These are phyloP conservation scores for Begonia masoniana DNA, from an alignment of 306 rosid species.

Conservation along the genomic window DNA sequence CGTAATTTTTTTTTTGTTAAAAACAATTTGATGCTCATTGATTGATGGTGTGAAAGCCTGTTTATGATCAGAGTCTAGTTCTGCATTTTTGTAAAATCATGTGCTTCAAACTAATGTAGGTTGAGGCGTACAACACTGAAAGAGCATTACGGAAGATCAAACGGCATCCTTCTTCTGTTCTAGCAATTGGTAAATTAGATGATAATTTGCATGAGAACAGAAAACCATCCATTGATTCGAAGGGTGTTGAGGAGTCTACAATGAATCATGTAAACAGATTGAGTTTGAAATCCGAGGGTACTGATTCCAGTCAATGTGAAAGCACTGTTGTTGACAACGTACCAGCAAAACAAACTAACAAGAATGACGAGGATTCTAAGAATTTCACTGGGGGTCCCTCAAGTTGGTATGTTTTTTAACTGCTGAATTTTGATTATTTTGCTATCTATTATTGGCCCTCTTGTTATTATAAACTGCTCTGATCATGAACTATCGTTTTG, in stretches of 20 bases:
- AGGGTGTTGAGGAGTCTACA: constrained; percentile 12
- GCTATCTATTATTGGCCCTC: constrained; percentile 4
- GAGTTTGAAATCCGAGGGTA: constrained; percentile 25
- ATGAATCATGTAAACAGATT: constrained; percentile 13
- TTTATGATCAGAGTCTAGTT: no score
- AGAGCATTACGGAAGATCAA: constrained; percentile 66
- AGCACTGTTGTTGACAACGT: constrained; percentile 23
- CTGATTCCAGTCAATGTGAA: constrained; percentile 9
- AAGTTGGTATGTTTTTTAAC: constrained; percentile 50
- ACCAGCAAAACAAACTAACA: constrained; percentile 24
- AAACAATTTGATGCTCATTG: no score
- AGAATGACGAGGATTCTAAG: constrained; percentile 26
- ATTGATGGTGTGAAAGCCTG: no score
- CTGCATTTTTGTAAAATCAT: neutral
- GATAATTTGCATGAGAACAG: constrained; percentile 15
- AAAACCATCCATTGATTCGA: constrained; percentile 22
- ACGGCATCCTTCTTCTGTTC: constrained; percentile 33
- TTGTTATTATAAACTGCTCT: constrained; percentile 2
- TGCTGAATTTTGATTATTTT: constrained; percentile 9
- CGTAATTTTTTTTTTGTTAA: no score
- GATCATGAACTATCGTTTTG: no score
- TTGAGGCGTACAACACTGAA: constrained; percentile 42
- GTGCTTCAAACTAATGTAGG: constrained; percentile 27
- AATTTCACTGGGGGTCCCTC: constrained; percentile 64
- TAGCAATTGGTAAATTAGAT: constrained; percentile 24